Percentiles rank a stretch among this genome's conserved stretches.
Conservation (phyloP, 805 yeast species). For the Saturnispora galanensis region DNA sequence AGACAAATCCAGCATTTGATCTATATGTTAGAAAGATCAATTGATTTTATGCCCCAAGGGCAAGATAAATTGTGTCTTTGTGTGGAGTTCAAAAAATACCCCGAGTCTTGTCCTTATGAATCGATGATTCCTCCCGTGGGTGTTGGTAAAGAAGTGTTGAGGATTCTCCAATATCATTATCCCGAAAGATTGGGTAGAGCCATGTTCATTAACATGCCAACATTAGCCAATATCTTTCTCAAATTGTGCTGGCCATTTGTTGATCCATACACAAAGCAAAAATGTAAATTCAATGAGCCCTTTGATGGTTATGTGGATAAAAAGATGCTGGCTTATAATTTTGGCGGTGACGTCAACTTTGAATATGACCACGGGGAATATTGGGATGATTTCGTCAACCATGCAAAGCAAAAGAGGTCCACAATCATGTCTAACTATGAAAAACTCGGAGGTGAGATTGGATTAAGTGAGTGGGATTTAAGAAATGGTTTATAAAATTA, state of each 20-base stretch:
- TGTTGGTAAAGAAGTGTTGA: conserved; percentile 81
- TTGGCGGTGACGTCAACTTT: conserved; percentile 81
- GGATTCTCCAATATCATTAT: conserved; percentile 90
- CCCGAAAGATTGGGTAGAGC: conserved; percentile 96
- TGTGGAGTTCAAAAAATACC: conserved; percentile 84
- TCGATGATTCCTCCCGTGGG: conserved; percentile 64
- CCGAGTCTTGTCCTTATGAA: conserved; percentile 30
- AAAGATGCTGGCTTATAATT: conserved; percentile 69
- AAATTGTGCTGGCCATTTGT: conserved; percentile 93
- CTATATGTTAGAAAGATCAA: conserved; percentile 82
- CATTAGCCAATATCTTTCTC: conserved; percentile 86
- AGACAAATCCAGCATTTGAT: conserved; percentile 93
- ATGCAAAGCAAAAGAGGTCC: conserved; percentile 47
- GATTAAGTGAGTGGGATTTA: conserved; percentile 74
- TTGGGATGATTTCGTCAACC: conserved; percentile 64
- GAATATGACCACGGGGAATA: conserved; percentile 71
- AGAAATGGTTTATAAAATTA: conserved; percentile 31
- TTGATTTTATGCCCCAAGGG: conserved; percentile 91
- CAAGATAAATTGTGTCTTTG: conserved; percentile 88
- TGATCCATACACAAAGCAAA: conserved; percentile 90
- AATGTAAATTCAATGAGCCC: conserved; percentile 86
- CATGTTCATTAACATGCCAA: conserved; percentile 85
- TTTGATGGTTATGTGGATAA: conserved; percentile 72
- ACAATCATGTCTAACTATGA: conserved; percentile 59
- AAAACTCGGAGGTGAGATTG: conserved; percentile 61